These are phyloP conservation scores for Pseudogymnoascus destructans DNA, from an alignment of 2,329 filamentous ascomycete species.

Conservation along the genomic window DNA sequence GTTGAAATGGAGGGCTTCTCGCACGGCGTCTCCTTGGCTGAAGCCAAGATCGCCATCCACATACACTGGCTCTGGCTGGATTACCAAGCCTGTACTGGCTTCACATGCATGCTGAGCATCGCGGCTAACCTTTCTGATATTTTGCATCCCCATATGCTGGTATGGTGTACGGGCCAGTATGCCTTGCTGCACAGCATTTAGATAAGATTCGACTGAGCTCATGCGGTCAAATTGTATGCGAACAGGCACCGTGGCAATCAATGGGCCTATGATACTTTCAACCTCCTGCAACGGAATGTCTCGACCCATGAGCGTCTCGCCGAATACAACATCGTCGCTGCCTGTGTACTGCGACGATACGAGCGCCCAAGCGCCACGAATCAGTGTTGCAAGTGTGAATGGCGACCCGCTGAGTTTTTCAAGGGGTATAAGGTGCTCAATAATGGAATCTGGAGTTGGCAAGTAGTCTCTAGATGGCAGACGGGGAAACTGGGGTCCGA, in stretches of 20 bases:
- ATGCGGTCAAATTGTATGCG: constrained; percentile 26
- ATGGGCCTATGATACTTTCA: constrained; percentile 32
- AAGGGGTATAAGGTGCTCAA: constrained; percentile 30
- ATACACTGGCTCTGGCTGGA: constrained; percentile 27
- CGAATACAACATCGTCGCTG: constrained; percentile 31
- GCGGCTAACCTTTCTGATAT: constrained; percentile 18
- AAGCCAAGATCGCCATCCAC: constrained; percentile 28
- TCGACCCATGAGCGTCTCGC: constrained; percentile 32
- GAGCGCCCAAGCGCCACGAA: constrained; percentile 30
- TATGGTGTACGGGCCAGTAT: constrained; percentile 34
- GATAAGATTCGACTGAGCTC: constrained; percentile 28
- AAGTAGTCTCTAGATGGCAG: constrained; percentile 35
- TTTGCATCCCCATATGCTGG: constrained; percentile 20
- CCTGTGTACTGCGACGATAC: constrained; percentile 29
- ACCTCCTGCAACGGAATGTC: constrained; percentile 29
- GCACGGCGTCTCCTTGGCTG: constrained; percentile 24
- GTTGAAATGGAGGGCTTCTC: constrained; percentile 30
- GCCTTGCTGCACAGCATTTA: constrained; percentile 34
- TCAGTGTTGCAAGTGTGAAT: constrained; percentile 18
- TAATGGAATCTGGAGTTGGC: constrained; percentile 30
- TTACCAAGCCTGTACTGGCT: constrained; percentile 16
- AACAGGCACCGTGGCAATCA: constrained; percentile 33
- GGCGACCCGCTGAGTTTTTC: constrained; percentile 9
- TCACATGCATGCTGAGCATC: constrained; percentile 19
- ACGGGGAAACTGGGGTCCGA: constrained; percentile 36